Evolutionary conservation across 768 basidiomycete species (phyloP), one percentile per base, ranked within the genome.

Genomic region (Naganishia vaughanmartiniae): DNA sequence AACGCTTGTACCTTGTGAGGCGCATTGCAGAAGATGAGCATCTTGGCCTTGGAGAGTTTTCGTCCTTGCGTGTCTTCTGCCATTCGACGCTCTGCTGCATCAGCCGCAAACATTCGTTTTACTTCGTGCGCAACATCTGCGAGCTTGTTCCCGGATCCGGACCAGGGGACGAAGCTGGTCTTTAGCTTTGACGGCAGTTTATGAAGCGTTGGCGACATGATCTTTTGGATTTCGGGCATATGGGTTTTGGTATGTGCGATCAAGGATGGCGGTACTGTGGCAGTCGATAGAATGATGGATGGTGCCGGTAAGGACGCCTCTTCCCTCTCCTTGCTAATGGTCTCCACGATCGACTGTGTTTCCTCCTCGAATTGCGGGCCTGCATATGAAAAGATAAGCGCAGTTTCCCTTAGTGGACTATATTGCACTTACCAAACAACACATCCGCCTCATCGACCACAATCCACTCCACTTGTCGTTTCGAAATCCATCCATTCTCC

Each of bases 401-500:
- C 17, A 30, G 66, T 46, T 12, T 45, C 12, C 31, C 60, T 45
- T 36, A 15, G 2, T 51, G 6, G 15, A 42, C 21, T 54, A 54
- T 11, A 24, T n/a, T 42, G 9, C 15, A 80, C 86, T 60, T 73
- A 91, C 93, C 91, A 66, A 95, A 89, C 15, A 94, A 83, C 58
- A 96, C 87, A 77, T 95, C 93, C 0, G 93, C 93, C 77, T 96
- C 93, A 72, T 96, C 93, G 0, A 95, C 83, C 3, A 94, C 84
- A 7, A 95, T 89, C 92, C 92, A 95, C 75, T 95, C 91, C 0
- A 94, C 83, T 58, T 87, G 85, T 65, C 84, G 85, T 28, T 92
- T 88, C 84, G 5, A 87, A 84, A 74, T 84, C 84, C 80, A 83
- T 72, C 73, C 85, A 80, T 79, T 78, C 26, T 72, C 88, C 72